Evolutionary conservation across 768 basidiomycete species (phyloP).

Genomic region (Trametes gibbosa): DNA sequence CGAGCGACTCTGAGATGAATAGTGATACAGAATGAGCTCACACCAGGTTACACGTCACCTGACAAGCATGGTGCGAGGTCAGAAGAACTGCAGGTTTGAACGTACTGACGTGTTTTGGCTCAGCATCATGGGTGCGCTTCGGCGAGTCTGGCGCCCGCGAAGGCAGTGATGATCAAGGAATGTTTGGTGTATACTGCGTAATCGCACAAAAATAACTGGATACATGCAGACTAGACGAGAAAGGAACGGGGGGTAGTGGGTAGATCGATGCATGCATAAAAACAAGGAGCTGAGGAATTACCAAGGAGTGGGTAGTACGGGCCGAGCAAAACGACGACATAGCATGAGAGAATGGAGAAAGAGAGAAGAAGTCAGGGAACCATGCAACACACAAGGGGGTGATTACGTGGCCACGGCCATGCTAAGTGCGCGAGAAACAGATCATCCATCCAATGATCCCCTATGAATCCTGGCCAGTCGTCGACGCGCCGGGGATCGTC

Average conservation of each 20-base stretch:
- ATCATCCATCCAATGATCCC: conserved; percentile 1
- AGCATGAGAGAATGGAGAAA: not conserved
- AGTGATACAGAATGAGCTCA: no score
- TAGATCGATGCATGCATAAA: conserved; percentile 5
- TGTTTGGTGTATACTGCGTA: conserved; percentile 19
- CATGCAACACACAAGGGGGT: conserved; percentile 4
- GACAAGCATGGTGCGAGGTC: no score
- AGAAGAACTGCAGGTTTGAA: no score
- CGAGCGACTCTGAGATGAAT: no score
- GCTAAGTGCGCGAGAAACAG: not conserved
- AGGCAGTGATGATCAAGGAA: not conserved
- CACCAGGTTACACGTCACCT: no score
- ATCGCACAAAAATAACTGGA: conserved; percentile 23
- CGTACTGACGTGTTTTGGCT: no score
- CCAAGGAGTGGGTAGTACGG: conserved; percentile 18
- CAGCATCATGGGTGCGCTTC: no score
- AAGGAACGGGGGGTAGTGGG: conserved; percentile 1
- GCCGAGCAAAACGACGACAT: conserved; percentile 12
- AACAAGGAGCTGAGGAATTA: conserved; percentile 13
- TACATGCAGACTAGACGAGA: conserved; percentile 12
- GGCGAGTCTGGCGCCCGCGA: not conserved
- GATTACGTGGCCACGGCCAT: conserved; percentile 1
- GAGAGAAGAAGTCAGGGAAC: not conserved
- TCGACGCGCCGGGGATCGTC: conserved; percentile 23
- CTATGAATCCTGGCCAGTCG: conserved; percentile 21